phyloP scores from a whole-genome alignment of 2,329 filamentous ascomycete genomes.

The Chaetomium olivaceum region DNA sequence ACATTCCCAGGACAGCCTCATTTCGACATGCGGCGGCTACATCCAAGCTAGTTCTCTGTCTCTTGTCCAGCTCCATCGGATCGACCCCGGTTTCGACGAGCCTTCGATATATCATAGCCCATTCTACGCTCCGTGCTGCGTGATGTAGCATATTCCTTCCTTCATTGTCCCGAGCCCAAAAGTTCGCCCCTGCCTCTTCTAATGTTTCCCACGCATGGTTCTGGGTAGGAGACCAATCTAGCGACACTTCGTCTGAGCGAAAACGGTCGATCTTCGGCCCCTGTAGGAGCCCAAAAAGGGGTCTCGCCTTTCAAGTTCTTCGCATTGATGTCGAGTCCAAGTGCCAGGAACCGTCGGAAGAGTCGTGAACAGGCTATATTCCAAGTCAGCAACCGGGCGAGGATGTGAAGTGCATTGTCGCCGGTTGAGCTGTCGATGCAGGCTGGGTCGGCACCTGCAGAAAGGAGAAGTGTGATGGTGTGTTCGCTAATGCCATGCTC shows the following conservation, averaged over 20 bases:
- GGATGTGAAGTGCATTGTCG: constrained; percentile 21
- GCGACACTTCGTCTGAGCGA: not conserved
- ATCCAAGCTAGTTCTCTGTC: constrained; percentile 38
- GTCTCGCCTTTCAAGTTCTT: constrained; percentile 21
- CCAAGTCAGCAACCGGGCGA: not conserved
- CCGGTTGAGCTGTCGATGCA: constrained; percentile 28
- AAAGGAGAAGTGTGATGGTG: constrained; percentile 29
- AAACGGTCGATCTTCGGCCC: not conserved
- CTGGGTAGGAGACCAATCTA: not conserved
- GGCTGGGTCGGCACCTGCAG: constrained; percentile 32
- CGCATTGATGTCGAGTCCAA: constrained; percentile 20
- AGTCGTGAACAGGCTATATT: not conserved
- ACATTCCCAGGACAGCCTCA: constrained; percentile 35
- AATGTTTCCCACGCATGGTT: constrained; percentile 16
- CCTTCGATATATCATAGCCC: constrained; percentile 31
- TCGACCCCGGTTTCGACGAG: constrained; percentile 37
- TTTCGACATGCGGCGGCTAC: constrained; percentile 39
- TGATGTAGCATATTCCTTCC: constrained; percentile 38
- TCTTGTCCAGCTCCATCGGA: constrained; percentile 35
- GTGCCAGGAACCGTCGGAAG: constrained; percentile 2
- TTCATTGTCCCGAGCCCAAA: constrained; percentile 31
- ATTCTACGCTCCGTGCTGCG: constrained; percentile 30
- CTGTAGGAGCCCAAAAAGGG: constrained; percentile 14
- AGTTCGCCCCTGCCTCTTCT: constrained; percentile 34
- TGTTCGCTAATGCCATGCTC: not conserved